phyloP scores from a whole-genome alignment of 495 filamentous ascomycete species.

The Xylaria cubensis region DNA sequence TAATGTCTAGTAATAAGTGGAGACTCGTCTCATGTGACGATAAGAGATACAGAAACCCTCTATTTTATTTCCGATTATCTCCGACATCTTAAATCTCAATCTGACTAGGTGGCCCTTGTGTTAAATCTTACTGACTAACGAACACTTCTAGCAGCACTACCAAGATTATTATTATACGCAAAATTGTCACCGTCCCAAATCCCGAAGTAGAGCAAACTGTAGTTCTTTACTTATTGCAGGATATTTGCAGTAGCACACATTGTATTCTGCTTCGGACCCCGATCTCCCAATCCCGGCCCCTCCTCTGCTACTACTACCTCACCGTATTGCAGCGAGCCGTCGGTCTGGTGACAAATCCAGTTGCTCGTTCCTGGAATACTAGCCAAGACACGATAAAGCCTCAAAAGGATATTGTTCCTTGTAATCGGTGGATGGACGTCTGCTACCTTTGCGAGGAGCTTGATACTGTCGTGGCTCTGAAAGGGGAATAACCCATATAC shows the following conservation, averaged over 20 bases:
- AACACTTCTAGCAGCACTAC: background rate
- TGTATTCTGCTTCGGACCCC: background rate
- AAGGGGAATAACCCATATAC: background rate
- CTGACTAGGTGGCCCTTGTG: too few species aligned
- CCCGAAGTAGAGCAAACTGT: background rate
- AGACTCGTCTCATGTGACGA: background rate
- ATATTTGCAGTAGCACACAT: background rate
- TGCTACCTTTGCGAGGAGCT: background rate
- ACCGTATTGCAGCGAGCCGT: conserved; percentile 9
- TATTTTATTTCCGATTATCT: conserved; percentile 5
- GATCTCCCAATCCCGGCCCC: conserved; percentile 17
- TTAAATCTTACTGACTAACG: background rate
- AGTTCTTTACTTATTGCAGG: background rate
- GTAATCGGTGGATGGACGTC: background rate
- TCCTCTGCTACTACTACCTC: conserved; percentile 5
- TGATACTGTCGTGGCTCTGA: background rate
- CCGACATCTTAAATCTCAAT: background rate
- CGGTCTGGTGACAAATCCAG: conserved; percentile 8
- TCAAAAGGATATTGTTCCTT: background rate
- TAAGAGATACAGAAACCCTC: background rate
- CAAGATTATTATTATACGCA: background rate
- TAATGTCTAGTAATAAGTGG: background rate
- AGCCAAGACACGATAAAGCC: background rate
- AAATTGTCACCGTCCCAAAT: background rate
- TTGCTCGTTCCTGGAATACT: background rate